Conservation (phyloP, 2,329 filamentous ascomycete genomes). For the Beauveria sp. region DNA sequence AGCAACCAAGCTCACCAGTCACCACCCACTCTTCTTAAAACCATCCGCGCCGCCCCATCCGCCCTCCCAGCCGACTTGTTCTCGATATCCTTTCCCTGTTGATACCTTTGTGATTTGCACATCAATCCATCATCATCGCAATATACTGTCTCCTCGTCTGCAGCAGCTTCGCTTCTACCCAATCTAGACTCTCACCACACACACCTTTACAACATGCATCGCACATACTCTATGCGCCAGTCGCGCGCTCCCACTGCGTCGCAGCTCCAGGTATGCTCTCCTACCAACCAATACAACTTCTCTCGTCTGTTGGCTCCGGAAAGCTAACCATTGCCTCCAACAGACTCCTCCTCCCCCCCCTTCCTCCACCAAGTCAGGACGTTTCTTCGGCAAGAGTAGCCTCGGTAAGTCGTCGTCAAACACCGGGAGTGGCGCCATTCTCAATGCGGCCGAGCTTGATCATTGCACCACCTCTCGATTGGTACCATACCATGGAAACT, state of each 20-base stretch:
- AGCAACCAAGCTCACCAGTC: slow-evolving; percentile 7
- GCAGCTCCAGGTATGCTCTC: slow-evolving; percentile 46
- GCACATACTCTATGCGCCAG: slow-evolving; percentile 98
- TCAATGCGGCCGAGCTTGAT: neutral
- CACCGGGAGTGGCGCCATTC: neutral
- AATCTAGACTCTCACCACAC: neutral
- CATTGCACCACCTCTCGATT: neutral
- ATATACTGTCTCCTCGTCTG: neutral
- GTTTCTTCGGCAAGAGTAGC: slow-evolving; percentile 79
- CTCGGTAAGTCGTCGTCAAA: slow-evolving; percentile 58
- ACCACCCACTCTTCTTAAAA: slow-evolving; percentile 7
- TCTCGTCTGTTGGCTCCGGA: neutral
- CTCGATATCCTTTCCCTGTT: slow-evolving; percentile 5
- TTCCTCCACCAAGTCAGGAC: slow-evolving; percentile 83
- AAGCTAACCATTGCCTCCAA: slow-evolving; percentile 4
- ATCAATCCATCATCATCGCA: neutral
- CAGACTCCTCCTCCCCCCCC: slow-evolving; percentile 90
- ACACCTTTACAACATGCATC: slow-evolving; percentile 64
- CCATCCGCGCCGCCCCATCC: slow-evolving; percentile 8
- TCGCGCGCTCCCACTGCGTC: slow-evolving; percentile 92
- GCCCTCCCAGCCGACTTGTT: slow-evolving; percentile 3
- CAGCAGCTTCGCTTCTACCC: neutral
- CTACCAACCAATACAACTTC: neutral
- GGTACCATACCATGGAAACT: neutral
- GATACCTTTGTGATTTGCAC: slow-evolving; percentile 7